phyloP scores from a whole-genome alignment of 441 rosid genomes.

The Euphorbia corollata region DNA sequence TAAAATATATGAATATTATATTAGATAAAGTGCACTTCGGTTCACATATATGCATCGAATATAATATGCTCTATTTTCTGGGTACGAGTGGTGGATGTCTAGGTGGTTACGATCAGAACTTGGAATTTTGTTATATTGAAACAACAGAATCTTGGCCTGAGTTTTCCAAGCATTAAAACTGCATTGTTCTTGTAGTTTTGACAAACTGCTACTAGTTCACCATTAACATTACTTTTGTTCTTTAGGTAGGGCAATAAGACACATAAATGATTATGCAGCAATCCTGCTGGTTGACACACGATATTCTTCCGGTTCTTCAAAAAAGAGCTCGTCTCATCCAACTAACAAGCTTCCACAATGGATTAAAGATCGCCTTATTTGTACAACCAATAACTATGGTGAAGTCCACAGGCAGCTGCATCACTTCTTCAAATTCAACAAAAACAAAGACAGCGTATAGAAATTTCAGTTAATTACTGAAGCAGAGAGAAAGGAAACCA shows the following conservation, averaged over 20 bases:
- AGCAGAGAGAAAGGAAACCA: neutral
- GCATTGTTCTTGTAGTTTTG: neutral
- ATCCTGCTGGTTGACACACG: conserved; percentile 82
- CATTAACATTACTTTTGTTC: conserved; percentile 1
- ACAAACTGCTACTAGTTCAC: neutral
- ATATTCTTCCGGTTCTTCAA: conserved; percentile 51
- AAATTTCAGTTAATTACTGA: neutral
- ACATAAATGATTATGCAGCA: conserved; percentile 80
- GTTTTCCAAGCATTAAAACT: neutral
- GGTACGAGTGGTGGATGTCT: neutral
- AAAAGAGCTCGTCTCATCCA: conserved; percentile 46
- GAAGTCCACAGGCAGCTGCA: conserved; percentile 70
- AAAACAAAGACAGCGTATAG: conserved; percentile 28
- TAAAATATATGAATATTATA: neutral
- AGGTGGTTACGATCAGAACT: neutral
- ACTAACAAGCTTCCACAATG: conserved; percentile 75
- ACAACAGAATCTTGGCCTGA: too few species aligned
- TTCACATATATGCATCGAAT: neutral
- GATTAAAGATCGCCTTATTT: conserved; percentile 63
- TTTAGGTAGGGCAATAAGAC: conserved; percentile 85
- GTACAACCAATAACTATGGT: conserved; percentile 63
- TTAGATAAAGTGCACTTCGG: neutral
- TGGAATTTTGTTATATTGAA: neutral
- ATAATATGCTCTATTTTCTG: conserved; percentile 1
- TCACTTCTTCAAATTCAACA: conserved; percentile 66